These are phyloP conservation scores for Aspergillus fructus DNA, from an alignment of 2,329 filamentous ascomycete genomes.

Conservation along the genomic window DNA sequence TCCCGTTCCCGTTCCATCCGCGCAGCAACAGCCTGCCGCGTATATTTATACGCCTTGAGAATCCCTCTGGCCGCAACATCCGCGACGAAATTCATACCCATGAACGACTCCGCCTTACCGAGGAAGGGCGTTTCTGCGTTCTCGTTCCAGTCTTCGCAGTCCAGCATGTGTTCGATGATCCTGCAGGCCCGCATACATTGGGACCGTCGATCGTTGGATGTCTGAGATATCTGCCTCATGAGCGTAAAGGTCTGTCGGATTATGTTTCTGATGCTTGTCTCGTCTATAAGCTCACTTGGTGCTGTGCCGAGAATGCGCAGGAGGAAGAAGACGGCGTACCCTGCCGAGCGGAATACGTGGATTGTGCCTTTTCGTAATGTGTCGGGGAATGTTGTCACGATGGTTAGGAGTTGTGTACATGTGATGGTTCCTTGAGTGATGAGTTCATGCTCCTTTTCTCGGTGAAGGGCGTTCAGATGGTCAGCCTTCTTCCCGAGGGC, in stretches of 20 bases:
- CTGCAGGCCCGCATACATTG: not conserved
- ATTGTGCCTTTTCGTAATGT: not conserved
- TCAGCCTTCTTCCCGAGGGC: not conserved
- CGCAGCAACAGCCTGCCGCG: not conserved
- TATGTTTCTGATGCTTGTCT: not conserved
- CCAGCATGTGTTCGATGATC: not conserved
- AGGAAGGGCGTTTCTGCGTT: not conserved
- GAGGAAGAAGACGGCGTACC: conserved; percentile 1
- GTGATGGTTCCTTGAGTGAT: not conserved
- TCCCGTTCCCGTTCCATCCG: not conserved
- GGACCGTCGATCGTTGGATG: not conserved
- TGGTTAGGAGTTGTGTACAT: not conserved
- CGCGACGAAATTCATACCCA: not conserved
- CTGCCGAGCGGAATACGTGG: not conserved
- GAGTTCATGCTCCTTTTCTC: not conserved
- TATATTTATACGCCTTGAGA: not conserved
- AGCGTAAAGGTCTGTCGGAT: not conserved
- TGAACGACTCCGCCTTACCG: not conserved
- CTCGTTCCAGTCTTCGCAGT: not conserved
- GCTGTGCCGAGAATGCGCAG: not conserved
- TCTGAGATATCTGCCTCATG: not conserved
- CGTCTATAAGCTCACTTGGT: not conserved
- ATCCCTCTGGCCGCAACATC: not conserved
- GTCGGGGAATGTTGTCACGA: not conserved
- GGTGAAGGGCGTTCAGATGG: not conserved